Conservation (phyloP, 2,329 filamentous ascomycete species). For the Exophiala bonariae region DNA sequence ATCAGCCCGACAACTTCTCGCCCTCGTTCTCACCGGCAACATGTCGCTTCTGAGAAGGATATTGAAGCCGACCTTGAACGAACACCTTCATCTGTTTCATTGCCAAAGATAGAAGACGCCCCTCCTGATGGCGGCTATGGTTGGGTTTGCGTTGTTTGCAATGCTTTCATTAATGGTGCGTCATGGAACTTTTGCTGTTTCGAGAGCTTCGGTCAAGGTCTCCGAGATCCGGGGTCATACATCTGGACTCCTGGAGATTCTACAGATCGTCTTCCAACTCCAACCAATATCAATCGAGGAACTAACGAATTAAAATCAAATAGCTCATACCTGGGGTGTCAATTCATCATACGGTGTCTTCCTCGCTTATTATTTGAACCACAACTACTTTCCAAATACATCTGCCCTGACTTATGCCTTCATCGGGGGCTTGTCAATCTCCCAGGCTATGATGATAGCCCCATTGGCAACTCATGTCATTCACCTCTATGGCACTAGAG, state of each 20-base stretch:
- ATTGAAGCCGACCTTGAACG: slow-evolving; percentile 17
- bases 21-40: neutral
- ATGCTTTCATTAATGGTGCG: slow-evolving; percentile 59
- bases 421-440: slow-evolving; percentile 60
- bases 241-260: neutral
- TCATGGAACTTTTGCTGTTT: neutral
- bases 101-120: slow-evolving; percentile 29
- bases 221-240: no score
- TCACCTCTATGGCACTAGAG: slow-evolving; percentile 53
- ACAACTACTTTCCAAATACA: slow-evolving; percentile 56
- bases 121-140: slow-evolving; percentile 61
- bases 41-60: slow-evolving; percentile 13
- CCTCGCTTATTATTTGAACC: slow-evolving; percentile 58
- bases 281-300: neutral
- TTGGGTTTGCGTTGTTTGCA: slow-evolving; percentile 59
- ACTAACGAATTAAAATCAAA: slow-evolving; percentile 4
- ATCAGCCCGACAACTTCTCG: slow-evolving; percentile 4
- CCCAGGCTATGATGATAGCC: slow-evolving; percentile 57
- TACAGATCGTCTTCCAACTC: neutral
- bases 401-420: slow-evolving; percentile 59
- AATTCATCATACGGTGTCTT: slow-evolving; percentile 63
- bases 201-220: no score
- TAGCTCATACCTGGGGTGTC: slow-evolving; percentile 70
- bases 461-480: slow-evolving; percentile 57
- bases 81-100: slow-evolving; percentile 5